Evolutionary conservation across 352 stramenopile species (phyloP), one percentile per base, ranked within the genome.

Genomic region (Globisporangium cystogenes): DNA sequence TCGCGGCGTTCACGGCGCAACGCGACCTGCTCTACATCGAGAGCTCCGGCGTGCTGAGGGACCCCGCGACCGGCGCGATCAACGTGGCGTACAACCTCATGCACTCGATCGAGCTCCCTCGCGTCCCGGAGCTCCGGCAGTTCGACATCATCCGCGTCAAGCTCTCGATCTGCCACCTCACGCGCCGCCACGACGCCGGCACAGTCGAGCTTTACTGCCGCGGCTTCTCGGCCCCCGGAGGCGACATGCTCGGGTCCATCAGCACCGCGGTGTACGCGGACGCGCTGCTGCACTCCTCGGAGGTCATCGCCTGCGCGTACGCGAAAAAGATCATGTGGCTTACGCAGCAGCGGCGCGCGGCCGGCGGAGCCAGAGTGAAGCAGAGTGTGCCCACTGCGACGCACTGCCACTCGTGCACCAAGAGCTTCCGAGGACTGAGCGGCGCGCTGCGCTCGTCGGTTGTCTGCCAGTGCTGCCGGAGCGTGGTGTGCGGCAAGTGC

Each of bases 311-410:
- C 18, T 71, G 60, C 50, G 54, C 55, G 4, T 53, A 74, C 47
- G 57, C 56, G 24, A 74, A 74, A 43, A 74, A 74, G 35, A 56
- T 74, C 27, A 64, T 61, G 31, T 74, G 66, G 66, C 51, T 74
- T 23, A 67, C 64, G 54, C 51, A 61, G 18, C 58, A 67, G 16
- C 56, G 51, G 2, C 52, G 35, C 4, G 24, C 11, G 14, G 33
- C 43, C 11, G 12, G 14, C 12, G n/a, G 4, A 35, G n/a, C 42
- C 39, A 57, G 11, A 1, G 12, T 18, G 62, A 26, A 53, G 63
- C 54, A 64, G 56, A 37, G 46, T 21, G 33, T 56, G 39, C 31
- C 21, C 52, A 56, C 48, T 3, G 44, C 57, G n/a, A 54, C 45
- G 52, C 35, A 44, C n/a, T 70, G 62, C 51, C 47, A 48, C 26